A percentile compares a stretch with the other conserved stretches of the same genome.
These are phyloP conservation scores for Mucor mucedo DNA, from an alignment of 371 early-diverging fungal genomes.

Conservation along the genomic window DNA sequence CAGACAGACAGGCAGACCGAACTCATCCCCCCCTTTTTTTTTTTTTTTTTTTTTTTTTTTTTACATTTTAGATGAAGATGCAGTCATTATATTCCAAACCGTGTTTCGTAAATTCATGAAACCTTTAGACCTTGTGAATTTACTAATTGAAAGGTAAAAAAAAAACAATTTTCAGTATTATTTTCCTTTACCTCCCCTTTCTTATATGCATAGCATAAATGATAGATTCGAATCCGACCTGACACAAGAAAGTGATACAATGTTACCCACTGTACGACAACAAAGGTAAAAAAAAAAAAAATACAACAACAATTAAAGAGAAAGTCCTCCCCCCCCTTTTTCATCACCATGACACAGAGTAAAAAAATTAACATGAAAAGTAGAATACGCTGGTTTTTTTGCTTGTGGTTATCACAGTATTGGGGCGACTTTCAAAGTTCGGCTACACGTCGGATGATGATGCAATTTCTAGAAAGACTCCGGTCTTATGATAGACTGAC, in stretches of 20 bases:
- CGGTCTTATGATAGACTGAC: slow-evolving; percentile 26
- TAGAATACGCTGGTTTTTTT: slow-evolving; percentile 50
- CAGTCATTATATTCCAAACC: slow-evolving; percentile 47
- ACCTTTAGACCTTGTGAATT: slow-evolving; percentile 50
- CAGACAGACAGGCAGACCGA: no score
- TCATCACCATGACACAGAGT: background rate
- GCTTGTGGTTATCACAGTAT: slow-evolving; percentile 52
- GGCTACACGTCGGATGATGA: slow-evolving; percentile 48
- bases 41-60: no score
- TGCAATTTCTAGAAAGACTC: slow-evolving; percentile 41
- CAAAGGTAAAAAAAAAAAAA: slow-evolving; percentile 20
- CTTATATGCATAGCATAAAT: no score
- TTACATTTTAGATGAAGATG: slow-evolving; percentile 29
- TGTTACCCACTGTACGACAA: slow-evolving; percentile 36
- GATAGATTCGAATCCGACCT: slow-evolving; percentile 9
- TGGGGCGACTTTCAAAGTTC: slow-evolving; percentile 57
- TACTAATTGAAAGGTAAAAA: slow-evolving; percentile 46
- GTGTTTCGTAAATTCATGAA: slow-evolving; percentile 62
- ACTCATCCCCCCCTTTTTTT: no score
- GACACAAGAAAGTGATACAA: background rate
- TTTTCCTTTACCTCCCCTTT: no score
- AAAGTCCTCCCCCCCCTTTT: background rate
- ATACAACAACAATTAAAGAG: background rate
- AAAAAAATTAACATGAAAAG: background rate
- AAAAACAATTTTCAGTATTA: background rate